phyloP scores from a whole-genome alignment of 176 grass and related monocot species.

The Leersia perrieri region DNA sequence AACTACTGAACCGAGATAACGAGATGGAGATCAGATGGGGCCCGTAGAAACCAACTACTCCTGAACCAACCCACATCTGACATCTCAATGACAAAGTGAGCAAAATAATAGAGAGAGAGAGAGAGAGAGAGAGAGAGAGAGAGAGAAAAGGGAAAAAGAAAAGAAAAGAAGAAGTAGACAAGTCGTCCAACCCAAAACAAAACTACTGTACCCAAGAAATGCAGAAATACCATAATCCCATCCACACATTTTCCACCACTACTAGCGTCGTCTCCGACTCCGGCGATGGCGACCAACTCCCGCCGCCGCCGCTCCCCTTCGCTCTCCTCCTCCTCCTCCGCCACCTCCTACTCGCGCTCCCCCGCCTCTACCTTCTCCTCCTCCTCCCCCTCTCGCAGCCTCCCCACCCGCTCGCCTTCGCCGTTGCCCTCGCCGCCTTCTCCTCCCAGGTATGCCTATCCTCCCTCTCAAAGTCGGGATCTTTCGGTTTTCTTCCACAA shows the following conservation, averaged over 20 bases:
- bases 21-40: background rate
- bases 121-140: no score
- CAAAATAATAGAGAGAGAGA: no score
- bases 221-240: no score
- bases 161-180: background rate
- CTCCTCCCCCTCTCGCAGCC: slow-evolving; percentile 57
- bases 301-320: slow-evolving; percentile 23
- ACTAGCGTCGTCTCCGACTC: background rate
- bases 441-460: slow-evolving; percentile 33
- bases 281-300: slow-evolving; percentile 45
- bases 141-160: background rate
- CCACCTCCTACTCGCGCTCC: slow-evolving; percentile 42
- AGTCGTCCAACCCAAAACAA: background rate
- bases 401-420: slow-evolving; percentile 30
- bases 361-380: slow-evolving; percentile 12
- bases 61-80: background rate
- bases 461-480: background rate
- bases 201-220: no score
- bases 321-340: slow-evolving; percentile 37
- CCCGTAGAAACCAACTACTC: no score
- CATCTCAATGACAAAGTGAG: no score
- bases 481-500: background rate
- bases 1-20: background rate
- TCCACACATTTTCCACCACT: background rate
- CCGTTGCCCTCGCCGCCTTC: background rate